phyloP scores from a whole-genome alignment of 345 rosid species.

The Acer campestre region DNA sequence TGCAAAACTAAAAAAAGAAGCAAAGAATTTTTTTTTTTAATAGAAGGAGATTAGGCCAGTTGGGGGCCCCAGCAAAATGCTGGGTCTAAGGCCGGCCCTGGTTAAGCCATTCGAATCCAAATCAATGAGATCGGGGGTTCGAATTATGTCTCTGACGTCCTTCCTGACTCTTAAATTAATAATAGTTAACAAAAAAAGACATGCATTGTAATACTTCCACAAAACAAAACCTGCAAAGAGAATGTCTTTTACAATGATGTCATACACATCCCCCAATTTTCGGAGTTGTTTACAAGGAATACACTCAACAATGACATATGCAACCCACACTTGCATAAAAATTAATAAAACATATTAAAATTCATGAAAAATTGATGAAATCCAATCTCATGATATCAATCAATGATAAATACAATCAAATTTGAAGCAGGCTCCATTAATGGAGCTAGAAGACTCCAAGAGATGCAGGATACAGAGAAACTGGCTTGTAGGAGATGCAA shows the following conservation, averaged over 20 bases:
- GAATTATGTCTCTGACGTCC: too few relatives aligned
- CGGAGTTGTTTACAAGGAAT: neutral
- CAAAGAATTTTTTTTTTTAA: too few relatives aligned
- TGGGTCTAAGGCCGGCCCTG: too few relatives aligned
- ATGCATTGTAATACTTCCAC: neutral
- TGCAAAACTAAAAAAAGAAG: too few relatives aligned
- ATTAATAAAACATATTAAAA: neutral
- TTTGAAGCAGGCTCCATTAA: neutral
- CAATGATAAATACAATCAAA: neutral
- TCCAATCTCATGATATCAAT: neutral
- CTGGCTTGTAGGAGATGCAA: slow-evolving; percentile 62
- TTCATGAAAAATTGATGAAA: neutral
- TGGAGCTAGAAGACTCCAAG: slow-evolving; percentile 55
- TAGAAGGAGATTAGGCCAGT: too few relatives aligned
- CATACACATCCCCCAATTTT: neutral
- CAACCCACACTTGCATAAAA: neutral
- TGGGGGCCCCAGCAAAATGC: too few relatives aligned
- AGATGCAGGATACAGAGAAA: slow-evolving; percentile 58
- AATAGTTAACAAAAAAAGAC: too few relatives aligned
- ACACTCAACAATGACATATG: neutral
- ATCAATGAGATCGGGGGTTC: too few relatives aligned
- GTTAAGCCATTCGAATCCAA: too few relatives aligned
- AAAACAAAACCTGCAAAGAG: neutral
- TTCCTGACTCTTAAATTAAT: too few relatives aligned
- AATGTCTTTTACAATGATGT: neutral